Conservation (phyloP, 2,329 filamentous ascomycete species). For the Scedosporium dehoogii region DNA sequence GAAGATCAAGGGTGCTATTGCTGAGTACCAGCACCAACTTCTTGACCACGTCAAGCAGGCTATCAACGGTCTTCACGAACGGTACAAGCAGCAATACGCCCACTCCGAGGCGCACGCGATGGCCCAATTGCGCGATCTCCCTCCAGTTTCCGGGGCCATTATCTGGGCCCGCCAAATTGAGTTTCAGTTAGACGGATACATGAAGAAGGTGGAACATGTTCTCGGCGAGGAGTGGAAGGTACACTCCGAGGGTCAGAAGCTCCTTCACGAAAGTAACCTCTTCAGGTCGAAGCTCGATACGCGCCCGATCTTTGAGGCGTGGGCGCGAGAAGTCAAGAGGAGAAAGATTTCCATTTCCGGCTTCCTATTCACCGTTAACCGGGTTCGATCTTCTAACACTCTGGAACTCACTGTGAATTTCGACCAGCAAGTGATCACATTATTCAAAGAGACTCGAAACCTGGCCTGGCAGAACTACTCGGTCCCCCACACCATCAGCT, state of each 20-base stretch:
- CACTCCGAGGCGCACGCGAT: conserved; percentile 97
- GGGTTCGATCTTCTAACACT: conserved; percentile 78
- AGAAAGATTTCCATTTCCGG: conserved; percentile 88
- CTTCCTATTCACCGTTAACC: conserved; percentile 79
- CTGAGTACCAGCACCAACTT: conserved; percentile 94
- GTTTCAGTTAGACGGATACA: conserved; percentile 87
- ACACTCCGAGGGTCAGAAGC: conserved; percentile 88
- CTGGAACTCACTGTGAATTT: conserved; percentile 93
- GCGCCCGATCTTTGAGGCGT: conserved; percentile 86
- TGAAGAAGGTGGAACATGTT: conserved; percentile 98
- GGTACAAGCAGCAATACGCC: conserved; percentile 98
- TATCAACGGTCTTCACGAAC: conserved; percentile 85
- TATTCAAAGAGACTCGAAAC: conserved; percentile 98
- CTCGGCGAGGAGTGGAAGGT: conserved; percentile 90
- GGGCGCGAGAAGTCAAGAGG: conserved; percentile 81
- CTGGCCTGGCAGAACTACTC: conserved; percentile 90
- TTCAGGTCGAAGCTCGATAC: conserved; percentile 97
- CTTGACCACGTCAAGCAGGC: conserved; percentile 98
- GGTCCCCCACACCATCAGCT: conserved; percentile 89
- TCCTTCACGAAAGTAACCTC: conserved; percentile 81
- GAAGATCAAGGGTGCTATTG: conserved; percentile 97
- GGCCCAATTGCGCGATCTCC: conserved; percentile 92
- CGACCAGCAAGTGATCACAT: conserved; percentile 87
- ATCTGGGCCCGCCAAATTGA: conserved; percentile 98
- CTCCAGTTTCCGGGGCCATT: conserved; percentile 91